phyloP scores from a whole-genome alignment of 2,329 filamentous ascomycete species.

The Paraphaeosphaeria minitans region DNA sequence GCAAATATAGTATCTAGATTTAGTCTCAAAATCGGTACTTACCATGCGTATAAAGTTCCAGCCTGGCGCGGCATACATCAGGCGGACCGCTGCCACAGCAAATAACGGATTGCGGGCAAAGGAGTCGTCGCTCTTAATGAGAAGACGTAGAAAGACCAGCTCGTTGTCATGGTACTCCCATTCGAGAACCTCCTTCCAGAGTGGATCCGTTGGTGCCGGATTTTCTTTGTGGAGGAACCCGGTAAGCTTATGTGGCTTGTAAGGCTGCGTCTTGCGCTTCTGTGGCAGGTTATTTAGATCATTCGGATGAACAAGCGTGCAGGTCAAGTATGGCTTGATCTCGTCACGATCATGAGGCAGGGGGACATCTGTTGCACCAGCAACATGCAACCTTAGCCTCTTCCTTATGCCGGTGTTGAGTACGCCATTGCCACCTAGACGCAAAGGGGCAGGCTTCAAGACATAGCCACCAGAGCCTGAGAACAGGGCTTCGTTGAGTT shows the following conservation, averaged over 20 bases:
- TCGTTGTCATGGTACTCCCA: conserved; percentile 74
- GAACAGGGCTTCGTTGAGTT: conserved; percentile 72
- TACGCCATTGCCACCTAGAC: conserved; percentile 60
- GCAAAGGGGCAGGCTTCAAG: conserved; percentile 66
- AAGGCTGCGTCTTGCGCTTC: conserved; percentile 67
- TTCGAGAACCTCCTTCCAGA: conserved; percentile 70
- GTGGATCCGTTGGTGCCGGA: conserved; percentile 62
- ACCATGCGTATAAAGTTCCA: conserved; percentile 69
- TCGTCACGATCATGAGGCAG: conserved; percentile 57
- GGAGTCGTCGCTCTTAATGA: conserved; percentile 70
- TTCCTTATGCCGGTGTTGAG: conserved; percentile 54
- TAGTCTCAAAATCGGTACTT: neutral
- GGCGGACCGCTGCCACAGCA: conserved; percentile 64
- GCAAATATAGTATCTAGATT: neutral
- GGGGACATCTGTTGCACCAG: conserved; percentile 66
- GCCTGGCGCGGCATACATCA: conserved; percentile 61
- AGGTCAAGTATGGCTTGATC: conserved; percentile 69
- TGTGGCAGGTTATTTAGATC: conserved; percentile 54
- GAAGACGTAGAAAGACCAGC: conserved; percentile 65
- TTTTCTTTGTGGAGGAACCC: conserved; percentile 64
- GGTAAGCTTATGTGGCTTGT: conserved; percentile 64
- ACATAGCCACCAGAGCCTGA: conserved; percentile 68
- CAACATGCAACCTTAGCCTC: conserved; percentile 63
- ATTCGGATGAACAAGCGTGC: conserved; percentile 65
- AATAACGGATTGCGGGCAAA: conserved; percentile 67